Percentiles rank a stretch among this genome's conserved stretches.
These are phyloP conservation scores for Coffea humblotiana DNA, from an alignment of 305 asterid species.

Conservation along the genomic window DNA sequence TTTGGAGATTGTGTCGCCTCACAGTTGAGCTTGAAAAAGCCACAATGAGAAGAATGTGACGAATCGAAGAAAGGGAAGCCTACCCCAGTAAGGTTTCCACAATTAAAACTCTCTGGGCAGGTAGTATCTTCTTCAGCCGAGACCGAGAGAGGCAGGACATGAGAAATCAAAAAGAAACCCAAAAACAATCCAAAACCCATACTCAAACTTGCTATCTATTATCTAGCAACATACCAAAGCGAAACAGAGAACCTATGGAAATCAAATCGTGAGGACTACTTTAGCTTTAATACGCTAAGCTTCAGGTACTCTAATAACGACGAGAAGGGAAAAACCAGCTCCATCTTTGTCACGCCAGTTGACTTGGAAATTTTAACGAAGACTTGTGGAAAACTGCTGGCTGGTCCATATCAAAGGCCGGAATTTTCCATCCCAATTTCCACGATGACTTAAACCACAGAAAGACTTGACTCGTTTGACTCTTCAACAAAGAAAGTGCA, in stretches of 20 bases:
- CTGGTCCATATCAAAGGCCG: not conserved
- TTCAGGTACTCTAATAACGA: no score
- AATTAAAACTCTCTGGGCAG: slow-evolving; percentile 37
- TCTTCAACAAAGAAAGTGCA: not conserved
- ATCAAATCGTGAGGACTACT: no score
- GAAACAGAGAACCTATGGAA: not conserved
- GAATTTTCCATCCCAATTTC: not conserved
- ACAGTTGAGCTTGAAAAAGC: slow-evolving; percentile 34
- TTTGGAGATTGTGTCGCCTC: slow-evolving; percentile 12
- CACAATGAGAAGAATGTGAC: slow-evolving; percentile 31
- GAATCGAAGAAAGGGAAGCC: slow-evolving; percentile 33
- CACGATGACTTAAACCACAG: not conserved
- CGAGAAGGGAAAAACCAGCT: slow-evolving; percentile 5
- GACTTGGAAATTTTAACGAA: slow-evolving; percentile 20
- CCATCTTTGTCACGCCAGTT: slow-evolving; percentile 1
- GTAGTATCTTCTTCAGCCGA: slow-evolving; percentile 10
- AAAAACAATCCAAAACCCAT: no score
- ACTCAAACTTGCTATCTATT: no score
- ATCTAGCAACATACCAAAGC: not conserved
- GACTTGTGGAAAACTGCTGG: slow-evolving; percentile 7
- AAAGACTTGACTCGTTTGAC: not conserved
- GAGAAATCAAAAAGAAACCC: no score
- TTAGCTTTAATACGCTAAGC: not conserved
- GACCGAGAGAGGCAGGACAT: not conserved
- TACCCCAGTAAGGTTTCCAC: slow-evolving; percentile 29